A percentile compares a stretch with the other conserved stretches of the same genome.
Evolutionary conservation across 371 early-diverging fungal species (phyloP).

Genomic region (Mucor indicus): DNA sequence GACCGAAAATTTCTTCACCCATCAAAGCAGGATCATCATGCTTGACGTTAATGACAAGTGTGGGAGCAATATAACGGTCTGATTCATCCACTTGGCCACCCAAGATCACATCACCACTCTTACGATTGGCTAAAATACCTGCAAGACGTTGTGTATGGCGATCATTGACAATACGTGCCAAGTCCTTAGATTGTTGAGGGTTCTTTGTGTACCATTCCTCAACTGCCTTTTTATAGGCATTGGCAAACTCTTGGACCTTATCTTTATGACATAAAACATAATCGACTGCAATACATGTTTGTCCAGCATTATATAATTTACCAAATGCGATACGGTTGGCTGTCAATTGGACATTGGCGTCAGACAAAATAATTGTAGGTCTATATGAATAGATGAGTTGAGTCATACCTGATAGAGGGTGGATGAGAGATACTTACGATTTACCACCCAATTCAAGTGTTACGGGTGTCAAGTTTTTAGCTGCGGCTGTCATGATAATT

Average conservation of each 20-base stretch:
- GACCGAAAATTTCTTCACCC: conserved; percentile 74
- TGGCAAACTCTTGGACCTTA: conserved; percentile 46
- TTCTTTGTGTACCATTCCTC: conserved; percentile 51
- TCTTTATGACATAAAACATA: conserved; percentile 68
- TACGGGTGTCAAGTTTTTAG: conserved; percentile 68
- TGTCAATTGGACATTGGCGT: conserved; percentile 60
- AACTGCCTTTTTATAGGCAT: conserved; percentile 50
- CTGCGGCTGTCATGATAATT: conserved; percentile 75
- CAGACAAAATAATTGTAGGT: conserved; percentile 71
- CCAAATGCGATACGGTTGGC: conserved; percentile 83
- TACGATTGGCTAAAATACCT: conserved; percentile 47
- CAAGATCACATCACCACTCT: conserved; percentile 51
- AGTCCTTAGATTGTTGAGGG: conserved; percentile 52
- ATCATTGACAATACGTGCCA: conserved; percentile 68
- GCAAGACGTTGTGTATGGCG: conserved; percentile 73
- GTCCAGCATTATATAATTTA: conserved; percentile 83
- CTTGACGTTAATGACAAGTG: conserved; percentile 20
- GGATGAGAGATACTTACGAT: conserved; percentile 33
- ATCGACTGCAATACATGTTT: conserved; percentile 90
- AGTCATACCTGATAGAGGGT: neutral
- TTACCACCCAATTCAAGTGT: conserved; percentile 92
- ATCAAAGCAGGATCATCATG: conserved; percentile 29
- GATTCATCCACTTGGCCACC: conserved; percentile 36
- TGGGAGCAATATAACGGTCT: conserved; percentile 27
- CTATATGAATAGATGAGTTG: conserved; percentile 20